Evolutionary conservation across 139 green algal genomes (phyloP).

Genomic region (Tetraselmis chui): DNA sequence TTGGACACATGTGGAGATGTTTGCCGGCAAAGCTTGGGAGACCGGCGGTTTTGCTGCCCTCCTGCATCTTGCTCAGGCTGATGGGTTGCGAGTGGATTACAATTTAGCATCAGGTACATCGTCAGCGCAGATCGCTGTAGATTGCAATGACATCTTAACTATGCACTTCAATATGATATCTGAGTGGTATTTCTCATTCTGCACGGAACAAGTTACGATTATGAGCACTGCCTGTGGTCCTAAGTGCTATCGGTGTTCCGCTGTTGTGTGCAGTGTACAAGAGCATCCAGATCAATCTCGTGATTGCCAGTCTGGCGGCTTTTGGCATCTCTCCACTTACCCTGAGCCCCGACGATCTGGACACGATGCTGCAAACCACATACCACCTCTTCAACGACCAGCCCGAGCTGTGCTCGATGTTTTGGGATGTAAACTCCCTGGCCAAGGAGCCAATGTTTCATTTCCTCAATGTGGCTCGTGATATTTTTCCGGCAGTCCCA

Average conservation of each 20-base stretch:
- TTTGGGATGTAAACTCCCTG: background rate
- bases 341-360: background rate
- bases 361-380: background rate
- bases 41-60: background rate
- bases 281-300: background rate
- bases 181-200: background rate
- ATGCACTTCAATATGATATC: too few relatives aligned
- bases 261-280: background rate
- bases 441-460: background rate
- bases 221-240: too few relatives aligned
- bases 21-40: background rate
- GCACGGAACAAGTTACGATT: background rate
- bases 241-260: too few relatives aligned
- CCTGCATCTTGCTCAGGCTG: background rate
- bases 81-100: background rate
- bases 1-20: background rate
- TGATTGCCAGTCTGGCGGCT: background rate
- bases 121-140: too few relatives aligned
- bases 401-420: background rate
- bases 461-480: background rate
- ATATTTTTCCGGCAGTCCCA: background rate
- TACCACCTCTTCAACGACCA: background rate
- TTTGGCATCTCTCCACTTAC: background rate
- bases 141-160: too few relatives aligned
- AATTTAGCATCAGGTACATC: background rate